Conservation (phyloP, 2,329 filamentous ascomycete genomes). For the Blastomyces emzantsi region DNA sequence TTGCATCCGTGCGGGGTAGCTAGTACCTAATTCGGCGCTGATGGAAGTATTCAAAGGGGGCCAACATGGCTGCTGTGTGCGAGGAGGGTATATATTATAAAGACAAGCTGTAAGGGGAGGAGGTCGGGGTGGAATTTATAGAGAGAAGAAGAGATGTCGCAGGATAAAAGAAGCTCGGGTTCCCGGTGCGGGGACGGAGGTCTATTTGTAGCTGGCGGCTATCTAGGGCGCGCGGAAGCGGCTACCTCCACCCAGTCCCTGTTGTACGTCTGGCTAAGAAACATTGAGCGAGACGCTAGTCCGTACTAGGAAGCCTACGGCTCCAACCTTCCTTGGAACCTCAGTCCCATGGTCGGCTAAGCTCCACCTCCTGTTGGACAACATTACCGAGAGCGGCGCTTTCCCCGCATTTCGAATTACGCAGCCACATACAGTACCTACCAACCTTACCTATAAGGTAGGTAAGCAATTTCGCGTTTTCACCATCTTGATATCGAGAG, state of each 20-base stretch:
- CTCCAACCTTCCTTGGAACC: too few relatives aligned
- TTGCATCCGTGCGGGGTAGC: neutral
- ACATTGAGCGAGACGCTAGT: too few relatives aligned
- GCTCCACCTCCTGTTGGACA: neutral
- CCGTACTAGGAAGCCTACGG: too few relatives aligned
- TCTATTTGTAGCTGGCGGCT: neutral
- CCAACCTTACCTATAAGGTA: too few relatives aligned
- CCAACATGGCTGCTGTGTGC: slow-evolving; percentile 35
- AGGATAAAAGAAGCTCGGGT: neutral
- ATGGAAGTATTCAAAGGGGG: slow-evolving; percentile 58
- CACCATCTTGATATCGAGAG: too few relatives aligned
- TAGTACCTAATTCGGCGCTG: slow-evolving; percentile 61
- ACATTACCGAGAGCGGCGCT: neutral
- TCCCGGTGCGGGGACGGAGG: neutral
- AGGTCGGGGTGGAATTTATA: neutral
- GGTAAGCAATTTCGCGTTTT: too few relatives aligned
- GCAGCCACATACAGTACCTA: too few relatives aligned
- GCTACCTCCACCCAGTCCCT: neutral
- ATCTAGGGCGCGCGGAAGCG: neutral
- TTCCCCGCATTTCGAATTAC: too few relatives aligned
- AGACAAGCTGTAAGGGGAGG: neutral
- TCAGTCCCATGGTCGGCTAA: too few relatives aligned
- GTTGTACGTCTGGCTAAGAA: too few relatives aligned
- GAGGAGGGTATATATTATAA: neutral
- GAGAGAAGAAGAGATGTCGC: neutral